phyloP scores from a whole-genome alignment of 331 rosid genomes.

The Phaseolus coccineus region DNA sequence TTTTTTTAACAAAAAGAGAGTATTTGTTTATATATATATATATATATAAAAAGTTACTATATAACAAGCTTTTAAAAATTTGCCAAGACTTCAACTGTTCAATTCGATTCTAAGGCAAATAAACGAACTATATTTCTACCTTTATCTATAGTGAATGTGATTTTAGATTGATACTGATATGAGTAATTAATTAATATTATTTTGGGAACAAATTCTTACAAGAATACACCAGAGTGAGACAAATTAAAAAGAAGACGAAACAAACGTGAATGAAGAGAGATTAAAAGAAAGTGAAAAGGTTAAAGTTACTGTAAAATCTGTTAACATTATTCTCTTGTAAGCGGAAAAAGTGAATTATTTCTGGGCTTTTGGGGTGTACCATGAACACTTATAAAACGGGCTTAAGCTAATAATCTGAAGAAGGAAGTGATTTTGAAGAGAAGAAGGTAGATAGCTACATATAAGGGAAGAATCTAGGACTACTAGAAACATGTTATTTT shows the following conservation, averaged over 20 bases:
- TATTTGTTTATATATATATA: no score
- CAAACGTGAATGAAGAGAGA: no score
- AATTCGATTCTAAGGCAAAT: no score
- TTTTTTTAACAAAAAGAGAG: background rate
- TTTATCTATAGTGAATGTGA: background rate
- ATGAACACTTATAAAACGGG: background rate
- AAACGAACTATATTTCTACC: background rate
- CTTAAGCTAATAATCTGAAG: background rate
- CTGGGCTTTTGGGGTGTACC: background rate
- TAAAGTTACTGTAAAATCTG: background rate
- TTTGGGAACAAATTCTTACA: background rate
- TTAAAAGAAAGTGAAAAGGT: background rate
- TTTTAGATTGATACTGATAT: background rate
- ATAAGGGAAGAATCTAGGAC: background rate
- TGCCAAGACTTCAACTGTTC: no score
- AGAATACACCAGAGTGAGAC: background rate
- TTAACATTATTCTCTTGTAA: background rate
- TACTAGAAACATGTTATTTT: background rate
- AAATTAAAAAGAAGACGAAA: background rate
- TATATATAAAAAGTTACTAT: background rate
- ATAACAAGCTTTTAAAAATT: background rate
- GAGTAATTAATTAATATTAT: background rate
- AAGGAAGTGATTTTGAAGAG: background rate
- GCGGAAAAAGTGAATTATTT: background rate
- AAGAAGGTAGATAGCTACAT: background rate